A percentile compares a stretch with the other conserved stretches of the same genome.
Evolutionary conservation across 2,329 filamentous ascomycete genomes (phyloP).

Genomic region (Colletotrichum sp.): DNA sequence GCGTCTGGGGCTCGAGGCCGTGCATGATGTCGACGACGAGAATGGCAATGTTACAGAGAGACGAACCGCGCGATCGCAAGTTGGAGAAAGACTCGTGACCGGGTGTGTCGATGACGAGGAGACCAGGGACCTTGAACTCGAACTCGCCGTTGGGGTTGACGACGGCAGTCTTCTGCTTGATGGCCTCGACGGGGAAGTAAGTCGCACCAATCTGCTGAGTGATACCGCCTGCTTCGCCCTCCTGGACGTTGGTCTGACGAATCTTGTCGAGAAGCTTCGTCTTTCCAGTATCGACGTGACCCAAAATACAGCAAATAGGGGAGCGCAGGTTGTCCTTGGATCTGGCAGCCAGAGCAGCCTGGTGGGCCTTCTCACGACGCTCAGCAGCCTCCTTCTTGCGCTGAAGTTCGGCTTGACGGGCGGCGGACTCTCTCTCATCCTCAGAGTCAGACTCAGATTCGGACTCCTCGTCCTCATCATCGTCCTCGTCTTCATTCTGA

Average conservation of each 20-base stretch:
- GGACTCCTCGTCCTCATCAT: slow-evolving; percentile 55
- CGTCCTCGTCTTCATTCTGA: slow-evolving; percentile 54
- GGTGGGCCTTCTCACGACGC: slow-evolving; percentile 85
- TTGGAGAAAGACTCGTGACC: slow-evolving; percentile 99
- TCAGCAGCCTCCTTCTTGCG: slow-evolving; percentile 90
- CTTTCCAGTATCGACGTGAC: slow-evolving; percentile 99
- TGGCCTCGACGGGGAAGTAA: slow-evolving; percentile 95
- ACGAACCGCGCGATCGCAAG: slow-evolving; percentile 93
- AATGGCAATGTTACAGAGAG: slow-evolving; percentile 98
- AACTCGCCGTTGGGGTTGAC: slow-evolving; percentile 91
- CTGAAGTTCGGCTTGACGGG: slow-evolving; percentile 73
- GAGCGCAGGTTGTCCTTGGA: slow-evolving; percentile 95
- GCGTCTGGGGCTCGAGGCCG: slow-evolving; percentile 94
- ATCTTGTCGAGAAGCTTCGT: slow-evolving; percentile 99
- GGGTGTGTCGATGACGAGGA: slow-evolving; percentile 96
- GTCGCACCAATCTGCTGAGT: slow-evolving; percentile 99
- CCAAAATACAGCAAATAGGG: slow-evolving; percentile 99
- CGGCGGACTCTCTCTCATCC: slow-evolving; percentile 78
- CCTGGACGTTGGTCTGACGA: slow-evolving; percentile 97
- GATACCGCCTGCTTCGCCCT: slow-evolving; percentile 98
- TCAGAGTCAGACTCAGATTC: slow-evolving; percentile 55
- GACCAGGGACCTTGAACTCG: slow-evolving; percentile 96
- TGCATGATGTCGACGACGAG: slow-evolving; percentile 99
- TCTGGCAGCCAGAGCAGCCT: slow-evolving; percentile 87
- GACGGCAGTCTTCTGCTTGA: slow-evolving; percentile 89